A percentile compares a stretch with the other conserved stretches of the same genome.
Conservation (phyloP, 176 grass and related monocot species). For the Aegilops sharonensis region DNA sequence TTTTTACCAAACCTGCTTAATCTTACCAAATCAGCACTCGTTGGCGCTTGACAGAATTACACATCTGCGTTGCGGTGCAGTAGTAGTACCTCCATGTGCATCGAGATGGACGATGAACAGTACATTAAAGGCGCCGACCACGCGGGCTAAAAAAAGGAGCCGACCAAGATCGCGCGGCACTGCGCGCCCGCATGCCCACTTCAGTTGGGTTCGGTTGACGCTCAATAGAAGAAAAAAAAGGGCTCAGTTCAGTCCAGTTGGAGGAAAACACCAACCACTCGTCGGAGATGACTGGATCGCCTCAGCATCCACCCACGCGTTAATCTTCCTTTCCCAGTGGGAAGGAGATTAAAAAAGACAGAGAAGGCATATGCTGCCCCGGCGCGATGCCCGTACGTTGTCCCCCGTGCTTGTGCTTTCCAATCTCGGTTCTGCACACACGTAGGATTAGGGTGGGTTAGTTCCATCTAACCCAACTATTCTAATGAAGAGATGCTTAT, state of each 20-base stretch:
- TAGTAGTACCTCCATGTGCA: background rate
- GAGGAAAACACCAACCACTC: background rate
- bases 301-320: background rate
- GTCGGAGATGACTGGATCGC: background rate
- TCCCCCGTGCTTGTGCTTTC: background rate
- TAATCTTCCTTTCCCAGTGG: background rate
- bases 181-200: background rate
- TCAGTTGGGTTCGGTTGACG: background rate
- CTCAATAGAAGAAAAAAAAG: too few species aligned
- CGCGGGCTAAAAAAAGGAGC: conserved; percentile 31
- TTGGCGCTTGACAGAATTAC: background rate
- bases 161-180: conserved; percentile 44
- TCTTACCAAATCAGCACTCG: background rate
- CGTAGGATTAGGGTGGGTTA: too few species aligned
- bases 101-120: background rate
- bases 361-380: background rate
- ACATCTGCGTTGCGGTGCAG: background rate
- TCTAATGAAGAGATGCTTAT: too few species aligned
- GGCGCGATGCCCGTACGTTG: conserved; percentile 1
- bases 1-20: too few species aligned
- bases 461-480: too few species aligned
- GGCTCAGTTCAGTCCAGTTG: too few species aligned
- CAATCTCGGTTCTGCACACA: too few species aligned
- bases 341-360: background rate
- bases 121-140: conserved; percentile 20